These are phyloP conservation scores for Cladophialophora bantiana DNA, from an alignment of 2,329 filamentous ascomycete genomes.

Conservation along the genomic window DNA sequence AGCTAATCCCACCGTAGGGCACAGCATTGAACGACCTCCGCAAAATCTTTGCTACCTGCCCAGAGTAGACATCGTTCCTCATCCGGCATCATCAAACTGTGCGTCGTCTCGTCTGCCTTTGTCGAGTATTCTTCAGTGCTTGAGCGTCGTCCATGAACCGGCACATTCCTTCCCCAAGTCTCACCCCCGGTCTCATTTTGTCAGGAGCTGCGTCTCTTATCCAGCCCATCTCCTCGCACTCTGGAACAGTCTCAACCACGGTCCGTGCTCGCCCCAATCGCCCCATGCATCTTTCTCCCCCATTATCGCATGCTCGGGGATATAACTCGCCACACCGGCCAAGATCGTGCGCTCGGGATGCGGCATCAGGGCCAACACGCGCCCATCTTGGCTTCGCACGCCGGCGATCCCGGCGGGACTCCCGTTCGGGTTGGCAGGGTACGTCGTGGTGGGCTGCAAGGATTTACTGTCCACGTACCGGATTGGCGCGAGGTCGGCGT, in stretches of 20 bases:
- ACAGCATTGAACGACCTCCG: neutral
- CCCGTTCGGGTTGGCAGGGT: constrained; percentile 90
- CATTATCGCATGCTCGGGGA: constrained; percentile 64
- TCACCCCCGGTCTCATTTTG: neutral
- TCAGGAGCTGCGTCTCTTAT: constrained; percentile 41
- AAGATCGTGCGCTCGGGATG: constrained; percentile 90
- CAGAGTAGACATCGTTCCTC: no score
- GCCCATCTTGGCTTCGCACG: constrained; percentile 76
- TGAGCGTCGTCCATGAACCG: neutral
- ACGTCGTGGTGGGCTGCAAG: constrained; percentile 73
- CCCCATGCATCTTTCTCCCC: constrained; percentile 43
- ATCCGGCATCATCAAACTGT: no score
- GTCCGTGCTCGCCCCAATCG: constrained; percentile 80
- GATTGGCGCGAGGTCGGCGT: constrained; percentile 74
- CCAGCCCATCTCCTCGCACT: constrained; percentile 90
- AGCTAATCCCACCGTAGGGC: neutral
- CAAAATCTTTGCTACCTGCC: no score
- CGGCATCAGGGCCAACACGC: constrained; percentile 89
- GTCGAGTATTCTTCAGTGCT: neutral
- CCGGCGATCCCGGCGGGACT: constrained; percentile 82
- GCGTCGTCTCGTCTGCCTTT: neutral
- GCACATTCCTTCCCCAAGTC: neutral
- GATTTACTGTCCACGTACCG: constrained; percentile 86
- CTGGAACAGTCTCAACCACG: constrained; percentile 86
- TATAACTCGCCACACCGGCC: constrained; percentile 77